phyloP scores from a whole-genome alignment of 345 rosid genomes.

The Schrenkiella parvula region DNA sequence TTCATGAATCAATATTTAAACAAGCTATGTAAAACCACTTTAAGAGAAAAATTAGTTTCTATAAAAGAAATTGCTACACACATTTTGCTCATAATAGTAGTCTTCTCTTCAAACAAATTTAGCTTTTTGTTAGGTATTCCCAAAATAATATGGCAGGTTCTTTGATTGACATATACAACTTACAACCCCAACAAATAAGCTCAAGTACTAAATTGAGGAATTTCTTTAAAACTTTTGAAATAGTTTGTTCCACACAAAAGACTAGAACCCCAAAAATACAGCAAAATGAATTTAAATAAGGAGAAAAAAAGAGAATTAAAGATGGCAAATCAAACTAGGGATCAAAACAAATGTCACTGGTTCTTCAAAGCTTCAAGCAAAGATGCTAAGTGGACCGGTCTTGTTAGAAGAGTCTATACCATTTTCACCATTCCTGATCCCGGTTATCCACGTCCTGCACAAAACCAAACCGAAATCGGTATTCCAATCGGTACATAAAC shows the following conservation, averaged over 20 bases:
- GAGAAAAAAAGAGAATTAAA: neutral
- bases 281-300: neutral
- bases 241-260: conserved; percentile 19
- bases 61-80: neutral
- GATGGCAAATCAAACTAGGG: neutral
- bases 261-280: neutral
- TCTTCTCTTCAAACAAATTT: neutral
- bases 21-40: no score
- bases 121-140: conserved; percentile 9
- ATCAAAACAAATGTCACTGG: conserved; percentile 2
- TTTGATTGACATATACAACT: conserved; percentile 22
- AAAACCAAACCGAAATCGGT: conserved; percentile 12
- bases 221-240: neutral
- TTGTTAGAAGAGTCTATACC: conserved; percentile 60
- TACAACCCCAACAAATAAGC: conserved; percentile 5
- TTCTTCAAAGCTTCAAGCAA: conserved; percentile 39
- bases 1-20: neutral
- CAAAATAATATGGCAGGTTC: neutral
- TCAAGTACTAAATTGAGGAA: conserved; percentile 2
- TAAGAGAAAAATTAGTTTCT: neutral
- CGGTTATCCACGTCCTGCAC: conserved; percentile 67
- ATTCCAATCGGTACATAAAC: neutral
- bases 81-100: neutral
- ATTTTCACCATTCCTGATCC: conserved; percentile 50
- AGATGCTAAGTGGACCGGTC: conserved; percentile 73